Base-by-base conservation (phyloP, 805 yeast species). In the Monosporozyma solicola region DNA sequence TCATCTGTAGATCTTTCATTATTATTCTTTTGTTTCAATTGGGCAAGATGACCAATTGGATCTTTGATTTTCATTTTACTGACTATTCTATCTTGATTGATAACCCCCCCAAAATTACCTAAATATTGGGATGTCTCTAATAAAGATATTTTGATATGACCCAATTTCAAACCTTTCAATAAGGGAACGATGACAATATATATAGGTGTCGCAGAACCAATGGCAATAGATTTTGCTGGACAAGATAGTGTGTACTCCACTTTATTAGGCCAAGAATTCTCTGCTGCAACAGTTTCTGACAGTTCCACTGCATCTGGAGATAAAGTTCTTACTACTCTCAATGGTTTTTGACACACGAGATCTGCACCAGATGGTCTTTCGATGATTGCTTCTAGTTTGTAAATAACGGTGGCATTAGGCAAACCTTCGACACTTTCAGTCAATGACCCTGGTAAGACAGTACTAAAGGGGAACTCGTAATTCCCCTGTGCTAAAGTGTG, bases 251-350 rank as follows among this genome's bases (percentile, higher is more conserved):
- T 79, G 67, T 92, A 92, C 63, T 94, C 98, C 33, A 94, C 89
- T 66, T 92, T 92, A 47, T 81, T 74, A 1, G 99, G 98, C 99
- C 99, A 92, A 1, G 90, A 84, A 67, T 94, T 94, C 63, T 91
- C 96, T 33, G 94, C 95, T 0, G 96, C 89, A 61, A 91, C 87
- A 0, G 97, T 89, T 68, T 94, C 98, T 0, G 95, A 79, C 27
- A 90, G 74, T 61, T 92, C 99, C 2, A 87, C 80, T 0, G 95
- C 80, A 68, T 92, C 98, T 0, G 95, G 79, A 2, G 96, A 82
- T 54, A 91, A 71, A 0, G 98, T 92, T 59, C 99, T 76, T 15
- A 92, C 81, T 9, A 94, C 83, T 54, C 96, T 80, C 5, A 94
- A 58, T 62, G 85, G 90, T 66, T 83, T 87, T 59, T 80, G 82